Evolutionary conservation across 2,329 filamentous ascomycete species (phyloP).

Genomic region (Alternaria panax): DNA sequence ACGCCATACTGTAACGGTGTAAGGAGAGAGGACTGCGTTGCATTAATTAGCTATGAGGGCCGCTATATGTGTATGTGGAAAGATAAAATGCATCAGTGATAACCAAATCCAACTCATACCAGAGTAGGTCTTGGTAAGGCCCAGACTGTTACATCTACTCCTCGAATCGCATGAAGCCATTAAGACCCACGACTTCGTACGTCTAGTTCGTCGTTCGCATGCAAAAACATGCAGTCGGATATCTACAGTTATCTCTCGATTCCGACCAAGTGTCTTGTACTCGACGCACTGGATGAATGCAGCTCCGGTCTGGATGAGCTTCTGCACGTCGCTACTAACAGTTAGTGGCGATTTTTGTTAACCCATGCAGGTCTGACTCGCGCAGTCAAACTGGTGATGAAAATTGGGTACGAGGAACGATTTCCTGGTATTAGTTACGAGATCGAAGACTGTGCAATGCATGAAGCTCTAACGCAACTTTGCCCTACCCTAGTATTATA

Average conservation of each 20-base stretch:
- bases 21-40: neutral
- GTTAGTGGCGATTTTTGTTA: neutral
- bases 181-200: neutral
- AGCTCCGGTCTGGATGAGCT: neutral
- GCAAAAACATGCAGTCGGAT: neutral
- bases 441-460: neutral
- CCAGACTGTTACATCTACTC: neutral
- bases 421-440: neutral
- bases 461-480: neutral
- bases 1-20: neutral
- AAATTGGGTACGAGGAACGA: neutral
- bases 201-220: neutral
- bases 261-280: neutral
- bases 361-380: neutral
- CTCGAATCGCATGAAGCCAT: neutral
- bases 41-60: neutral
- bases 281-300: neutral
- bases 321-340: neutral
- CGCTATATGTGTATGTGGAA: neutral
- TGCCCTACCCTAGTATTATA: neutral
- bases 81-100: neutral
- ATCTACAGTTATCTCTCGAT: neutral
- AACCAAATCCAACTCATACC: neutral
- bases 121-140: neutral
- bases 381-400: neutral